phyloP scores from a whole-genome alignment of 805 yeast genomes.

The Saccharomycopsis schoenii region DNA sequence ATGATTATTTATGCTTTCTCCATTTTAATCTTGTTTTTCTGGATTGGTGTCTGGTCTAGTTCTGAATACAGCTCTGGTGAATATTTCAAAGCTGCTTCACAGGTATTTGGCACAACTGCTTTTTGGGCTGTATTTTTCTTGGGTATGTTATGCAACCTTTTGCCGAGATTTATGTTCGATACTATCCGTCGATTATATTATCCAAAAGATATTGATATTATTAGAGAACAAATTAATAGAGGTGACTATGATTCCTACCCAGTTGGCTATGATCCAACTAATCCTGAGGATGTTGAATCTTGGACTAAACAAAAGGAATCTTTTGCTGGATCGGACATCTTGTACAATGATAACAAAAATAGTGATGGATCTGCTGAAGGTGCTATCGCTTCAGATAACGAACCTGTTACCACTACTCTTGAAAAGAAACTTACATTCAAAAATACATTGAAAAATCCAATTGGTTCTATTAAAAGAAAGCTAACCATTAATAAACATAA shows the following conservation, averaged over 20 bases:
- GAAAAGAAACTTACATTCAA: constrained; percentile 6
- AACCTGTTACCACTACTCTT: not conserved
- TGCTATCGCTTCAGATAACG: not conserved
- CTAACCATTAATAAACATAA: constrained; percentile 6
- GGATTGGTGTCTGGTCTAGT: constrained; percentile 77
- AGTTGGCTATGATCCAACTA: constrained; percentile 38
- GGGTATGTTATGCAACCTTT: constrained; percentile 42
- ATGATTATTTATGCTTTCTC: constrained; percentile 44
- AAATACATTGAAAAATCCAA: constrained; percentile 15
- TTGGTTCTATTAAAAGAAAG: constrained; percentile 18
- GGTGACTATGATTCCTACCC: constrained; percentile 47
- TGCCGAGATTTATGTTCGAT: constrained; percentile 53
- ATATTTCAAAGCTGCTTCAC: constrained; percentile 55
- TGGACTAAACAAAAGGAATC: constrained; percentile 13
- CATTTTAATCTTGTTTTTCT: constrained; percentile 48
- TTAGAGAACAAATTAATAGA: constrained; percentile 47
- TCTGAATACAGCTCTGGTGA: constrained; percentile 37
- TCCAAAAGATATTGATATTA: constrained; percentile 62
- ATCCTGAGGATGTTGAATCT: constrained; percentile 19
- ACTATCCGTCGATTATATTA: constrained; percentile 39
- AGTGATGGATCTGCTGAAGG: not conserved
- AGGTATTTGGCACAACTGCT: constrained; percentile 47
- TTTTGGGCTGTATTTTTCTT: constrained; percentile 60
- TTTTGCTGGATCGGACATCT: not conserved
- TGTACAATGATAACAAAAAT: not conserved